Evolutionary conservation across 192 early-diverging fungal species (phyloP).

Genomic region (Powellomyces hirtus): DNA sequence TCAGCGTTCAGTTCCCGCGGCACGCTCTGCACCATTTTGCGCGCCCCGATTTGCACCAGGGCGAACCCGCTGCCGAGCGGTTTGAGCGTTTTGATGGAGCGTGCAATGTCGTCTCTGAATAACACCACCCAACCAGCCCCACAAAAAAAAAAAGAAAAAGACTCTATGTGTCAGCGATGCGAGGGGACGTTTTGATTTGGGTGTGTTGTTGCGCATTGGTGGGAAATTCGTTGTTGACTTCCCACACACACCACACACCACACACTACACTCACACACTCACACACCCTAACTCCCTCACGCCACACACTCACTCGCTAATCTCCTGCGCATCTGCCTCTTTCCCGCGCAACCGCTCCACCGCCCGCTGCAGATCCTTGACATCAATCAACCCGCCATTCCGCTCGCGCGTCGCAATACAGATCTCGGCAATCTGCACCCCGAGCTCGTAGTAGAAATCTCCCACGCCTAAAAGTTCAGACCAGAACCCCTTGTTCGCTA

Average conservation of each 20-base stretch:
- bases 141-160: no score
- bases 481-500: conserved; percentile 95
- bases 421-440: conserved; percentile 88
- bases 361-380: conserved; percentile 72
- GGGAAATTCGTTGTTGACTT: no score
- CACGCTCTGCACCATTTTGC: conserved; percentile 83
- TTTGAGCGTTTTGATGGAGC: conserved; percentile 79
- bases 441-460: conserved; percentile 96
- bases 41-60: conserved; percentile 73
- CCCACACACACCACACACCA: no score
- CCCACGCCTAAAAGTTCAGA: conserved; percentile 90
- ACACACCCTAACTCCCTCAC: neutral
- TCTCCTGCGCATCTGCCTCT: conserved; percentile 48
- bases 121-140: no score
- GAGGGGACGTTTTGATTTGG: no score
- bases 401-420: conserved; percentile 79
- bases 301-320: conserved; percentile 46
- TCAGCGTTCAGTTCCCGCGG: conserved; percentile 88
- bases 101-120: conserved; percentile 83
- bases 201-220: no score
- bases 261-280: neutral
- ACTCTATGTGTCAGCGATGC: no score
- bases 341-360: conserved; percentile 68
- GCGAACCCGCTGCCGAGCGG: conserved; percentile 91
- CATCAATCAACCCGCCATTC: conserved; percentile 90